Evolutionary conservation across 352 stramenopile species (phyloP).

Genomic region (Phytophthora megakarya): DNA sequence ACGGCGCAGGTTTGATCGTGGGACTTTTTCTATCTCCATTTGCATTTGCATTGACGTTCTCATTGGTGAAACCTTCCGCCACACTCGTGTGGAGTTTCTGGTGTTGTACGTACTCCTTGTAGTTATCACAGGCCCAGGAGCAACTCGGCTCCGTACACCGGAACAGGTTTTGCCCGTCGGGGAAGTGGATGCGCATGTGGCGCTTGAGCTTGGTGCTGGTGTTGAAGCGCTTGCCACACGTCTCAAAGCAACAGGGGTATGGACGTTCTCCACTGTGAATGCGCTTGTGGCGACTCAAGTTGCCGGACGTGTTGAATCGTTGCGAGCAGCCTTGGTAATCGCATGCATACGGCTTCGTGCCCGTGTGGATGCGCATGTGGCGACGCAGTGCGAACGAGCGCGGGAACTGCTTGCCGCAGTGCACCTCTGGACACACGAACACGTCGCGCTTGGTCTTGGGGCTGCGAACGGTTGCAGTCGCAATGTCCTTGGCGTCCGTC

Average conservation of each 20-base stretch:
- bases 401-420: constrained; percentile 87
- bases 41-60: constrained; percentile 29
- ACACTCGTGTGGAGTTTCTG: constrained; percentile 64
- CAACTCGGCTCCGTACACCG: constrained; percentile 53
- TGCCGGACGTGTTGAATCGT: constrained; percentile 88
- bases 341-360: constrained; percentile 82
- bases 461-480: neutral
- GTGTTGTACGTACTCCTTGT: constrained; percentile 83
- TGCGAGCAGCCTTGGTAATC: constrained; percentile 76
- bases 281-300: constrained; percentile 86
- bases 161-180: constrained; percentile 77
- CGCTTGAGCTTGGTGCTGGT: constrained; percentile 90
- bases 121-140: constrained; percentile 81
- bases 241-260: constrained; percentile 79
- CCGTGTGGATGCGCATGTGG: constrained; percentile 87
- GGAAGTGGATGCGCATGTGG: constrained; percentile 89
- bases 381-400: constrained; percentile 81
- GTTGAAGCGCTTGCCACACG: constrained; percentile 86
- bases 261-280: constrained; percentile 86
- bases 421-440: constrained; percentile 74
- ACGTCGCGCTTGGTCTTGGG: constrained; percentile 35
- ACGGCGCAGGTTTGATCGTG: too few species aligned
- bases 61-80: constrained; percentile 29
- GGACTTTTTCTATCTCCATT: constrained; percentile 3
- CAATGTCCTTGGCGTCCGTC: constrained; percentile 11